Base-by-base conservation (phyloP, 805 yeast species). In the Blastobotrys americana region DNA sequence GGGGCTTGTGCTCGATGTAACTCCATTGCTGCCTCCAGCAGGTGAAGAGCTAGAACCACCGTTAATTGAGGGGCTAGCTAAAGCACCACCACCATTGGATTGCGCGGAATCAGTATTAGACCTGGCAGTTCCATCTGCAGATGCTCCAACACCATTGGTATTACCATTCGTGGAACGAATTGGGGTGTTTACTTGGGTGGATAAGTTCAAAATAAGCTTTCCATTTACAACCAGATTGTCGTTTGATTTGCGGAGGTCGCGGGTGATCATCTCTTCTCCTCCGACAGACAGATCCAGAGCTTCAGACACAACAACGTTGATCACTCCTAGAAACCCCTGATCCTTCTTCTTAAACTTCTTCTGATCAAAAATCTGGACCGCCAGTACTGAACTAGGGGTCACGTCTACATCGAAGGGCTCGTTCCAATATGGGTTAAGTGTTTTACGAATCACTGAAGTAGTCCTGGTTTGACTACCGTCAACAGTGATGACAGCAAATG, bases 391-490 rank as follows among this genome's bases (percentile, higher is more conserved):
- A 8, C 22, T 39, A 23, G 34, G 42, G 41, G 72, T 76, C 34
- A 81, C 84, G 47, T 80, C 56, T 5, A 93, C 88, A 45, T 77
- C 76, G 59, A 90, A 93, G 2, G 84, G 70, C 66, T 93, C 96
- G 66, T 93, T 89, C 99, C 99, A 93, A 67, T 89, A 93, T 8
- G 99, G 99, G 59, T 93, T 87, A 55, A 90, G 70, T 2, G 97
- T 93, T 66, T 86, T 88, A 59, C 87, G 86, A 23, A 94, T 93
- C 28, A 95, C 93, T 41, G 87, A 79, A 1, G 99, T 93, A 16
- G 96, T 84, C 60, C 87, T 87, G 1, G 97, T 93, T 62, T 93
- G 98, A 17, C 85, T 80, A 3, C 97, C 97, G 64, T 93, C 98
- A n/a, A 93, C 89, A 9, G 97, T 90, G 50, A 93, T 71, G 28